Evolutionary conservation across 805 yeast species (phyloP), one percentile per base, ranked within the genome.

Genomic region (Cyberlindnera galapagoensis): DNA sequence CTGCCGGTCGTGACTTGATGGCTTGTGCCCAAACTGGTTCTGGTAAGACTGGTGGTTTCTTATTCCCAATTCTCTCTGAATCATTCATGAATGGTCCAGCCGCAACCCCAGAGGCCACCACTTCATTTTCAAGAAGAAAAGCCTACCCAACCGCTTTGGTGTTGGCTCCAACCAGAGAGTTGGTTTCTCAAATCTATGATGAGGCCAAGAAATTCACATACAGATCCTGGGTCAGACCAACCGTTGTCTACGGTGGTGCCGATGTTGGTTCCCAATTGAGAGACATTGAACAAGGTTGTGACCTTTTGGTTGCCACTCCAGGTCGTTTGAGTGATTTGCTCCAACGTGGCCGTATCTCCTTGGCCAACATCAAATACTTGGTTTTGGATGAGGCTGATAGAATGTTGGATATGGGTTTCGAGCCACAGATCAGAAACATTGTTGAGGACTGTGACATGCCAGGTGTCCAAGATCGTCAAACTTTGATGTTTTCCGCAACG

Each of bases 341-440:
- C 47, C 97, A 88, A 68, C 84, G 97, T 70, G 97, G 97, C 56
- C 71, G 77, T 53, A 84, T 92, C 50, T 87, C 97, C 27, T 72
- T 92, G 56, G 71, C 76, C 46, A 86, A 84, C 65, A 86, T 90
- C 65, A 86, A 83, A 62, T 92, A 85, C 65, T 75, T 92, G 60
- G 97, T 92, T 33, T 74, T 92, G 49, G 98, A 90, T 66, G 98
- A 90, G 74, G 98, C 98, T 57, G 98, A 92, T 68, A 85, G 98
- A 72, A 92, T 92, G 98, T 79, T 92, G 68, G 98, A 92, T 77
- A 92, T 92, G 97, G 98, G 98, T 75, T 92, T 92, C 69, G 98
- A 92, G 71, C 97, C 97, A 46, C 98, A 92, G 74, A 92, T 92
- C 59, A 85, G 98, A 76, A 83, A 87, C 62, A 90, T 92, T 56